Evolutionary conservation across 805 yeast species (phyloP), one percentile per base, ranked within the genome.

Genomic region (Barnettozyma sp.): DNA sequence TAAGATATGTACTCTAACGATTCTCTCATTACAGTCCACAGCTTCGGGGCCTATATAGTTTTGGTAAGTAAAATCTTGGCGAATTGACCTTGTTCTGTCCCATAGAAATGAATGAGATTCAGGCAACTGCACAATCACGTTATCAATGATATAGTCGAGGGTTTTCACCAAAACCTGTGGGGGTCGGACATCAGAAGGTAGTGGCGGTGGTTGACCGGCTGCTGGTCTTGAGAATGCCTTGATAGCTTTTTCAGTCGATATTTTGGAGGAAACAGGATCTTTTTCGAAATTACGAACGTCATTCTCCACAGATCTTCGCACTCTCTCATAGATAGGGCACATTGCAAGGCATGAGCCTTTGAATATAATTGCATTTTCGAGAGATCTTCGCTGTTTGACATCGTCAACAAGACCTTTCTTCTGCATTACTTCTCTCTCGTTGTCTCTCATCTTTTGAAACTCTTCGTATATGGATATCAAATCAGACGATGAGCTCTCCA

Each of bases 141-240:
- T 69, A 14, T 76, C 76, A 7, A 85, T 71, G 23, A 92, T 67
- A 54, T 84, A 85, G 40, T 82, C 68, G 41, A 92, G 60, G 0
- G 97, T 79, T 23, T 65, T 50, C 10, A 68, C 70, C 18, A 92
- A 60, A 1, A 88, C 65, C 36, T 70, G 71, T 0, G 99, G 98
- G 1, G 98, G 95, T 42, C 99, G 69, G 4, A 92, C 99, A 56
- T 92, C 98, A 1, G 97, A 86, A 0, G 98, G 99, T 39, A 92
- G 63, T 3, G 97, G 94, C 2, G 97, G 97, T 2, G 96, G 95
- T 48, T 92, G 96, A 6, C 97, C 98, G 1, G 97, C 97, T 13
- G 95, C 95, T 0, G 99, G 97, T 48, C 99, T 68, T 16, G 94
- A 82, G 54, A 92, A 92, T 2, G 95, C 94, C 59, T 92, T 92